Evolutionary conservation across 2,329 filamentous ascomycete genomes (phyloP), one percentile per base, ranked within the genome.

Genomic region (Aureobasidium uvarum): DNA sequence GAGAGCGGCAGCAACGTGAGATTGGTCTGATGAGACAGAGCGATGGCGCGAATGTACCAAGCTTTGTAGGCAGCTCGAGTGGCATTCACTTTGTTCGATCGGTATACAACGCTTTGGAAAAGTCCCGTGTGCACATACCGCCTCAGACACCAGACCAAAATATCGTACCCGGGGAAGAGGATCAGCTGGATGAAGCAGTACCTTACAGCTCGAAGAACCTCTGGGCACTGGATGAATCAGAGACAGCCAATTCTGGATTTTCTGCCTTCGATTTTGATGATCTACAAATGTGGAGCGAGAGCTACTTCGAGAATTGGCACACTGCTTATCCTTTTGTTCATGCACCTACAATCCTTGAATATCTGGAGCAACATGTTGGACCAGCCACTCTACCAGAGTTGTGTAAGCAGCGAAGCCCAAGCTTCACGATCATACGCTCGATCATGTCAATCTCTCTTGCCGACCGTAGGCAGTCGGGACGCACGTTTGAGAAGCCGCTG

Each of bases 221-320:
- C 28, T 75, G 74, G 74, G 69, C 65, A 62, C 65, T 68, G 14
- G 33, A 79, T 25, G 80, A 82, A 67, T 67, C 74, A 4, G 66
- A 65, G 7, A 66, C 69, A 1, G 66, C 77, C n/a, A 70, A 71
- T 0, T 85, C 85, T 10, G 75, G 82, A 20, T 74, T 85, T 18
- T 75, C 83, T 1, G 71, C 75, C 3, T 48, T 48, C 13, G 41
- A 25, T 2, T 60, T 60, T 14, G 56, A 46, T 6, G 28, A 46
- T 3, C 20, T 60, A 31, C 56, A 60, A 25, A 48, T 31, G n/a
- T 84, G 81, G 80, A 82, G 81, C 6, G 77, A 76, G 56, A 81
- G 77, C 54, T 86, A 85, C 67, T 86, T 86, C 67, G 78, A 84
- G 28, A 78, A 81, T 18, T 86, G 84, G 84, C 84, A 86, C 68